These are phyloP conservation scores for Metschnikowia orientalis DNA, from an alignment of 805 yeast species.

Conservation along the genomic window DNA sequence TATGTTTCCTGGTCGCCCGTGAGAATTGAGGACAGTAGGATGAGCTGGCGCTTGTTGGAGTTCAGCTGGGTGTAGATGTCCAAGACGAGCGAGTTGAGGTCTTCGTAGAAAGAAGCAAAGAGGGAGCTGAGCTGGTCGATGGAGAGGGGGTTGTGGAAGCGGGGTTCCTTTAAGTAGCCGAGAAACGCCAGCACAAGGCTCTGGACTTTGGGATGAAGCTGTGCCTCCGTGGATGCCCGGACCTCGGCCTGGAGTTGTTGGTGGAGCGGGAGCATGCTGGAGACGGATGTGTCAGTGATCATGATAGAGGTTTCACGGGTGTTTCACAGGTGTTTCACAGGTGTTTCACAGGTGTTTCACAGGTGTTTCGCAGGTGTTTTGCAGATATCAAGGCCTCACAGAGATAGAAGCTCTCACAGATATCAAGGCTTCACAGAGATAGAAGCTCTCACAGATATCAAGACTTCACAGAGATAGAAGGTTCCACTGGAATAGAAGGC, in stretches of 20 bases:
- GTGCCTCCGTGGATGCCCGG: conserved; percentile 11
- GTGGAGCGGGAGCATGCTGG: not conserved
- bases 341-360: conserved; percentile 1
- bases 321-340: not conserved
- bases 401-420: not conserved
- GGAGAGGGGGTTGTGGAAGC: conserved; percentile 39
- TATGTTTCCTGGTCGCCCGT: conserved; percentile 26
- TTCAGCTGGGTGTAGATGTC: conserved; percentile 36
- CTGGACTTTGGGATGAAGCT: conserved; percentile 26
- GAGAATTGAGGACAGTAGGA: conserved; percentile 27
- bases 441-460: not conserved
- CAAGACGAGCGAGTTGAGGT: conserved; percentile 32
- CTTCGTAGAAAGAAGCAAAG: conserved; percentile 35
- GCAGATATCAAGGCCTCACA: not conserved
- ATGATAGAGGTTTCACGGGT: not conserved
- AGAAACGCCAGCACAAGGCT: conserved; percentile 27
- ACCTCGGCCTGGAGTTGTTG: conserved; percentile 26
- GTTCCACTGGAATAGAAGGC: not conserved
- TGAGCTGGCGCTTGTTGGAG: conserved; percentile 35
- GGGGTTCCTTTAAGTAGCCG: conserved; percentile 39
- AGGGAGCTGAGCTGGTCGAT: conserved; percentile 30
- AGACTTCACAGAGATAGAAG: not conserved
- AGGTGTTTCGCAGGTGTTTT: not conserved
- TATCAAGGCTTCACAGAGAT: not conserved
- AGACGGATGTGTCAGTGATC: not conserved